These are phyloP conservation scores for Metarhizium rileyi DNA, from an alignment of 2,329 filamentous ascomycete species.

Conservation along the genomic window DNA sequence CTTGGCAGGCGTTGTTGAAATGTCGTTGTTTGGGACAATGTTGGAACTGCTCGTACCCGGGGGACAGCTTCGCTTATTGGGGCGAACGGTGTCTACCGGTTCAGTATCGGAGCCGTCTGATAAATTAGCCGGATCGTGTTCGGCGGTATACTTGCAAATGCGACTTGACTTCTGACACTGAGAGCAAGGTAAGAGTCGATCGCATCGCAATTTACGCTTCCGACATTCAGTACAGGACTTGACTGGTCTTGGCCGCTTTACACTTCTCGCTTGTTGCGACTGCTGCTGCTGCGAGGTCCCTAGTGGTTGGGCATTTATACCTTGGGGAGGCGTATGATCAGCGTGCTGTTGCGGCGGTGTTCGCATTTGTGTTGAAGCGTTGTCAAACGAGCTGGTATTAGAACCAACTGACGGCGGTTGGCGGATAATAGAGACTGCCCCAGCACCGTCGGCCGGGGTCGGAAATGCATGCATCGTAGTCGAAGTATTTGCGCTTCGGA, in stretches of 20 bases:
- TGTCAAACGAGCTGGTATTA: conserved; percentile 6
- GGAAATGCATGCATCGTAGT: conserved; percentile 9
- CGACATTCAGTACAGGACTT: conserved; percentile 48
- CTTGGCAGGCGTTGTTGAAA: conserved; percentile 16
- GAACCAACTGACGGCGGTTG: conserved; percentile 5
- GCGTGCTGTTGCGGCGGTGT: conserved; percentile 9
- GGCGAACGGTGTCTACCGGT: conserved; percentile 20
- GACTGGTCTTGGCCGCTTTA: conserved; percentile 44
- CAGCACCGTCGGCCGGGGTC: conserved; percentile 1
- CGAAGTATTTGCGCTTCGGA: conserved; percentile 1
- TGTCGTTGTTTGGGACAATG: conserved; percentile 15
- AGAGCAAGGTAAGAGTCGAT: conserved; percentile 45
- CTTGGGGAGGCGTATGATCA: conserved; percentile 5
- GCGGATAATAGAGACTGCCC: neutral
- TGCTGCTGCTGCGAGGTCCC: conserved; percentile 15
- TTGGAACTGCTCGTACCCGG: conserved; percentile 15
- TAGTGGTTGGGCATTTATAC: conserved; percentile 11
- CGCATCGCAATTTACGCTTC: conserved; percentile 47
- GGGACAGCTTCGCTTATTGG: conserved; percentile 29
- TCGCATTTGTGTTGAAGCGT: conserved; percentile 5
- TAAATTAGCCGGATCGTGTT: conserved; percentile 35
- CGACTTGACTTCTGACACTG: conserved; percentile 50
- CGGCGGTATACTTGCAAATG: conserved; percentile 41
- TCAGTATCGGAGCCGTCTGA: conserved; percentile 41
- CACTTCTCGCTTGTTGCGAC: conserved; percentile 29